A percentile compares a stretch with the other conserved stretches of the same genome.
These are phyloP conservation scores for Microcyclosporella mali DNA, from an alignment of 2,329 filamentous ascomycete species.

Conservation along the genomic window DNA sequence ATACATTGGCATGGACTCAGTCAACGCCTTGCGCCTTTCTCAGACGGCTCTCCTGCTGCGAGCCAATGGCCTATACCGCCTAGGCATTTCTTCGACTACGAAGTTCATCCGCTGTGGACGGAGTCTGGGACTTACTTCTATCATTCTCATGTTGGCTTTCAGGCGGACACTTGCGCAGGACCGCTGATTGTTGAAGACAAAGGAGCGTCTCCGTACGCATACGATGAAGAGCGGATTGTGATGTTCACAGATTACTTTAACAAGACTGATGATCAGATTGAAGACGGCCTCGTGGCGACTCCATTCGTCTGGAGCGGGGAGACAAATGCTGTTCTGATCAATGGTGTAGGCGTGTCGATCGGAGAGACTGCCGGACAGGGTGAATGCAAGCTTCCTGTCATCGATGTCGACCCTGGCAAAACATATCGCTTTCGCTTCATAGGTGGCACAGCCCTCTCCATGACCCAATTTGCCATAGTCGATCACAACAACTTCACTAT, in stretches of 20 bases:
- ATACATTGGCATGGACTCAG: constrained; percentile 65
- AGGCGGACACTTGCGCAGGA: constrained; percentile 54
- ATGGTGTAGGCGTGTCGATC: constrained; percentile 40
- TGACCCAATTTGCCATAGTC: constrained; percentile 51
- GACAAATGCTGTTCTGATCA: constrained; percentile 51
- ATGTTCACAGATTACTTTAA: constrained; percentile 53
- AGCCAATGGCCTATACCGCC: constrained; percentile 62
- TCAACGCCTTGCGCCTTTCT: constrained; percentile 55
- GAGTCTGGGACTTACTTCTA: constrained; percentile 62
- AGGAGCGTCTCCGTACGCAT: constrained; percentile 47
- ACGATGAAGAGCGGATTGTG: constrained; percentile 56
- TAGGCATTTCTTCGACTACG: constrained; percentile 60
- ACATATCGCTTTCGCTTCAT: constrained; percentile 59
- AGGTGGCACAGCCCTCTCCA: constrained; percentile 50
- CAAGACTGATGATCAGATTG: constrained; percentile 48
- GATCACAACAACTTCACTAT: constrained; percentile 51
- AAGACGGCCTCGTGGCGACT: constrained; percentile 41
- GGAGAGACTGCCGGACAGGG: constrained; percentile 16
- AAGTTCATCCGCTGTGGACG: constrained; percentile 48
- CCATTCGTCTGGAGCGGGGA: constrained; percentile 57
- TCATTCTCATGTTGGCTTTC: constrained; percentile 60
- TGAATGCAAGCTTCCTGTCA: constrained; percentile 34
- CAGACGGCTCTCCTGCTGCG: constrained; percentile 56
- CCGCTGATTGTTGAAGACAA: constrained; percentile 53
- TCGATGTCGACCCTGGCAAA: constrained; percentile 54